These are phyloP conservation scores for Hypomyces perniciosus DNA, from an alignment of 2,329 filamentous ascomycete genomes.

Conservation along the genomic window DNA sequence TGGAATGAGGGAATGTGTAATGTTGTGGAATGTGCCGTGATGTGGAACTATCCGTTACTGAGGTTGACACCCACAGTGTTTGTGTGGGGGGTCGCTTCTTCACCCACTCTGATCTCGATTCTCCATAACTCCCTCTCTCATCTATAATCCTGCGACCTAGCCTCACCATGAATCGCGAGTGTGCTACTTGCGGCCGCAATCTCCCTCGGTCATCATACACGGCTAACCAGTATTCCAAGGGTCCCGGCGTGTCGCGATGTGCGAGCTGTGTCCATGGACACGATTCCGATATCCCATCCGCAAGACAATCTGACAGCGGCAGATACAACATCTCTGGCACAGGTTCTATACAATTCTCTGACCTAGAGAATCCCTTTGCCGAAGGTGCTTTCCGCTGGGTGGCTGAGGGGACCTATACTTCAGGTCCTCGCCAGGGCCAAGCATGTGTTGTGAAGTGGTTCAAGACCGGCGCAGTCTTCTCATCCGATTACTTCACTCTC, in stretches of 20 bases:
- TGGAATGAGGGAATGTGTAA: no score
- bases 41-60: no score
- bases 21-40: no score
- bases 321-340: slow-evolving; percentile 13
- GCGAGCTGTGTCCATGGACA: slow-evolving; percentile 13
- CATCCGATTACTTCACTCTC: slow-evolving; percentile 27
- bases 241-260: slow-evolving; percentile 11
- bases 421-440: slow-evolving; percentile 25
- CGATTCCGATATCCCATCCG: background rate
- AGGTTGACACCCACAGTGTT: no score
- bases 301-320: slow-evolving; percentile 6
- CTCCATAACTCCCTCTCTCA: no score
- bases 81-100: no score
- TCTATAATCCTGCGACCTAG: no score
- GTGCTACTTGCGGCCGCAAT: background rate
- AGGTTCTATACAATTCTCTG: background rate
- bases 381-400: slow-evolving; percentile 15
- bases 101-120: no score
- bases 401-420: slow-evolving; percentile 23
- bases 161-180: background rate
- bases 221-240: slow-evolving; percentile 3
- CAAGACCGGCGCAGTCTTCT: slow-evolving; percentile 30
- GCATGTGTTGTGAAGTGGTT: slow-evolving; percentile 34
- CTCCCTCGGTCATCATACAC: background rate
- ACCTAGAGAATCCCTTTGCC: slow-evolving; percentile 10